Conservation (phyloP, 495 filamentous ascomycete species). For the Annulohypoxylon bovei region DNA sequence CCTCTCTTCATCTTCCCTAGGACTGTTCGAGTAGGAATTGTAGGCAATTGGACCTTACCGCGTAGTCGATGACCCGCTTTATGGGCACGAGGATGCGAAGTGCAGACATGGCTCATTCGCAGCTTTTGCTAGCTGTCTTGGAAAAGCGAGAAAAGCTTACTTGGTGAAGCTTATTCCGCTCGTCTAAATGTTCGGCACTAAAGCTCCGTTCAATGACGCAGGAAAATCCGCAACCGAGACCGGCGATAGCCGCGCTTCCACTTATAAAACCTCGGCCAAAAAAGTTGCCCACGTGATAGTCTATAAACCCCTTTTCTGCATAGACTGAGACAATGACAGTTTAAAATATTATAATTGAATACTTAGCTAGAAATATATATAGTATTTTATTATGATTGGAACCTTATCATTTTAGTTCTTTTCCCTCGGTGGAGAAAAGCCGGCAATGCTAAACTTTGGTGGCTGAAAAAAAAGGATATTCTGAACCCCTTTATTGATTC, state of each 20-base stretch:
- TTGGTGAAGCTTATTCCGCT: slow-evolving; percentile 23
- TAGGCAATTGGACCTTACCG: slow-evolving; percentile 65
- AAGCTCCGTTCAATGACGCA: slow-evolving; percentile 42
- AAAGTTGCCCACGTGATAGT: slow-evolving; percentile 28
- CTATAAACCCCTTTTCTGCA: neutral
- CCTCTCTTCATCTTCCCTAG: slow-evolving; percentile 10
- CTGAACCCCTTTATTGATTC: slow-evolving; percentile 17
- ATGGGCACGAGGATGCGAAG: slow-evolving; percentile 94
- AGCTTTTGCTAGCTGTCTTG: slow-evolving; percentile 23
- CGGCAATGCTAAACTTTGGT: neutral
- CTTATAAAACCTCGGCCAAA: slow-evolving; percentile 32
- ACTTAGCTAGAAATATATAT: neutral
- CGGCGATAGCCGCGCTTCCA: slow-evolving; percentile 45
- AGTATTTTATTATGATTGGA: neutral
- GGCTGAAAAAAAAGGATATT: neutral
- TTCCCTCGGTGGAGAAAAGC: neutral
- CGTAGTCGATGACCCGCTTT: slow-evolving; percentile 99
- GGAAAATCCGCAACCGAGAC: slow-evolving; percentile 45
- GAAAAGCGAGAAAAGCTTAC: neutral
- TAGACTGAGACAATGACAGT: neutral
- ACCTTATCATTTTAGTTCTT: neutral
- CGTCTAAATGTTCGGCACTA: slow-evolving; percentile 5
- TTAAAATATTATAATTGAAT: neutral
- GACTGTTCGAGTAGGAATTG: neutral
- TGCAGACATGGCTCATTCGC: slow-evolving; percentile 70